These are phyloP conservation scores for Themeda triandra DNA, from an alignment of 176 grass and related monocot species.

Conservation along the genomic window DNA sequence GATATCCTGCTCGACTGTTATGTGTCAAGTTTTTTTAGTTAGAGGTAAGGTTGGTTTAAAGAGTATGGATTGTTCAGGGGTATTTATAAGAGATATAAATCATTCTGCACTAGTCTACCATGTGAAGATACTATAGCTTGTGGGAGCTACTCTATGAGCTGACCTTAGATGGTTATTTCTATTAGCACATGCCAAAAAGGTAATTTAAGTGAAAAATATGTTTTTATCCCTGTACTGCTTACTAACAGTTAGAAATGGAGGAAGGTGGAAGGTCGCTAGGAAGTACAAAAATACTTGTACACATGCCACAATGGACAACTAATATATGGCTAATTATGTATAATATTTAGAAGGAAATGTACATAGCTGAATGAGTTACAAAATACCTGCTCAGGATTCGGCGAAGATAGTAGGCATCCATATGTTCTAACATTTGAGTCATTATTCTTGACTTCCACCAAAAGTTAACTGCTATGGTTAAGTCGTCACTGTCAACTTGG, in stretches of 20 bases:
- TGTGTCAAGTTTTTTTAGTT: not conserved
- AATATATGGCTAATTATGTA: not conserved
- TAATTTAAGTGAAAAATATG: not conserved
- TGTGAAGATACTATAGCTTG: too few species aligned
- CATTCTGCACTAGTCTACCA: not conserved
- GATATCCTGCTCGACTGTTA: not conserved
- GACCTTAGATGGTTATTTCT: not conserved
- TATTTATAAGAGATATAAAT: slow-evolving; percentile 4
- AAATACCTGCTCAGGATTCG: slow-evolving; percentile 83
- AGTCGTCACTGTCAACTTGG: slow-evolving; percentile 93
- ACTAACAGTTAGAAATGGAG: not conserved
- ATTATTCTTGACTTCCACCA: slow-evolving; percentile 95
- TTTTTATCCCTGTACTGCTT: not conserved
- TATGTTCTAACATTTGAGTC: slow-evolving; percentile 83
- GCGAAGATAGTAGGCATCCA: slow-evolving; percentile 94
- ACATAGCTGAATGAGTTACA: slow-evolving; percentile 7
- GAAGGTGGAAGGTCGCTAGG: not conserved
- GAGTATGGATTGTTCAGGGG: not conserved
- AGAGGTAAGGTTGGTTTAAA: not conserved
- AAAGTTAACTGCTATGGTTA: slow-evolving; percentile 91
- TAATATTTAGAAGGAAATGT: slow-evolving; percentile 1
- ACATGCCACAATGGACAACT: not conserved
- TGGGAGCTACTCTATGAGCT: not conserved
- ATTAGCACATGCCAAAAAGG: not conserved
- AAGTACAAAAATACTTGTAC: not conserved